Conservation (phyloP, 2,329 filamentous ascomycete species). For the Exophiala bonariae region DNA sequence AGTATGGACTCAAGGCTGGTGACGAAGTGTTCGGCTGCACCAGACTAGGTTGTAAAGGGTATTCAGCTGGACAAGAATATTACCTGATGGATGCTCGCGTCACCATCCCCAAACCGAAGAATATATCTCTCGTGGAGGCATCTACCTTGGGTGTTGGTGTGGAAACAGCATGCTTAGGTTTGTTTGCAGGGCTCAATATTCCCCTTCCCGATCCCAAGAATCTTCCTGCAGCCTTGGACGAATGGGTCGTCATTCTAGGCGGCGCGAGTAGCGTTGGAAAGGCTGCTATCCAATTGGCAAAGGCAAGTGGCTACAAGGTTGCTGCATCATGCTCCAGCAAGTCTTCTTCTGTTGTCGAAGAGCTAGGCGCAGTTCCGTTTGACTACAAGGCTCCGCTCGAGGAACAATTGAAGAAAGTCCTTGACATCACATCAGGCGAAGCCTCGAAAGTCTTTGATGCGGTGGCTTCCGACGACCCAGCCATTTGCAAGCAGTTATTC, state of each 20-base stretch:
- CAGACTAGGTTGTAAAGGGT: conserved; percentile 29
- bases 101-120: conserved; percentile 32
- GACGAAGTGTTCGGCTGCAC: conserved; percentile 35
- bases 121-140: conserved; percentile 31
- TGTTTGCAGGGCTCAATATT: conserved; percentile 28
- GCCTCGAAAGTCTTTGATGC: conserved; percentile 34
- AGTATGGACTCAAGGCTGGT: conserved; percentile 31
- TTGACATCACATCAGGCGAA: conserved; percentile 30
- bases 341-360: conserved; percentile 31
- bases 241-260: conserved; percentile 37
- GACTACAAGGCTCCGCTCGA: conserved; percentile 33
- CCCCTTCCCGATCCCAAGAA: conserved; percentile 25
- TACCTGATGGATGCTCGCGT: conserved; percentile 34
- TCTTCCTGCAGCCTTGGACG: conserved; percentile 20
- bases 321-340: conserved; percentile 33
- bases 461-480: conserved; percentile 31
- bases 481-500: conserved; percentile 29
- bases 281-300: conserved; percentile 33
- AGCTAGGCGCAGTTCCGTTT: conserved; percentile 31
- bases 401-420: conserved; percentile 31
- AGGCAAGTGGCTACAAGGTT: conserved; percentile 33
- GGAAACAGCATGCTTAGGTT: conserved; percentile 29
- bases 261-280: conserved; percentile 35
- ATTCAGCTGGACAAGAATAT: conserved; percentile 33
- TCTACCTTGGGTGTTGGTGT: conserved; percentile 31